Evolutionary conservation across 768 basidiomycete species (phyloP).

Genomic region (Rhodosporidiobolus odoratus): DNA sequence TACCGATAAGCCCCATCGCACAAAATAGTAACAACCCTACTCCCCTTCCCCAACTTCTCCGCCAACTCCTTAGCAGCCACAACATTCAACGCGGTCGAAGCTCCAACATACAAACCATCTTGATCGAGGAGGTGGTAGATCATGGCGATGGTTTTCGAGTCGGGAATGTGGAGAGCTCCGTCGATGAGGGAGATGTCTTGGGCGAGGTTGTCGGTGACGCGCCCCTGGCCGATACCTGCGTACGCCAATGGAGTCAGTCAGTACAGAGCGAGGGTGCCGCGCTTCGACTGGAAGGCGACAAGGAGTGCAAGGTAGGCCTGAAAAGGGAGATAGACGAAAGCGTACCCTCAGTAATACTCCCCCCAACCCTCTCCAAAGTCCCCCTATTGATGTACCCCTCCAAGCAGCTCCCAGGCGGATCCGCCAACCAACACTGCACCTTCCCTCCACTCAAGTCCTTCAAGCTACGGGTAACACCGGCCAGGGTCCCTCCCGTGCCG

Average conservation of each 20-base stretch:
- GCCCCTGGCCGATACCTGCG: constrained; percentile 93
- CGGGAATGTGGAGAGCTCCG: constrained; percentile 75
- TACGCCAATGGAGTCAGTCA: no score
- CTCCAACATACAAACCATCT: constrained; percentile 91
- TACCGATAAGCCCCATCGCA: constrained; percentile 93
- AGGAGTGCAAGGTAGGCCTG: neutral
- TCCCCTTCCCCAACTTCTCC: constrained; percentile 74
- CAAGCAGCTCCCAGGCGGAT: constrained; percentile 92
- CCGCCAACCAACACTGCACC: constrained; percentile 86
- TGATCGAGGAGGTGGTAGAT: constrained; percentile 83
- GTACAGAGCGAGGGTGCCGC: neutral
- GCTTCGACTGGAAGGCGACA: constrained; percentile 2
- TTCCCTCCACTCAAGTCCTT: constrained; percentile 74
- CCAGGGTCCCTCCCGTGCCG: constrained; percentile 92
- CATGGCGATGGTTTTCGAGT: constrained; percentile 86
- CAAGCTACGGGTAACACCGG: constrained; percentile 76
- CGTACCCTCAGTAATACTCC: constrained; percentile 85
- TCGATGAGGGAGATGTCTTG: constrained; percentile 71
- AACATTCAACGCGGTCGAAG: constrained; percentile 88
- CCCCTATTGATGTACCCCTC: constrained; percentile 75
- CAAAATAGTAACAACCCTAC: constrained; percentile 74
- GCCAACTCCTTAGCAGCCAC: constrained; percentile 89
- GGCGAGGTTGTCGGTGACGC: constrained; percentile 82
- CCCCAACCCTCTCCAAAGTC: constrained; percentile 66
- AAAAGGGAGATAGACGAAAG: neutral